Evolutionary conservation across 768 basidiomycete genomes (phyloP), one percentile per base, ranked within the genome.

Genomic region (Naganishia randhawae): DNA sequence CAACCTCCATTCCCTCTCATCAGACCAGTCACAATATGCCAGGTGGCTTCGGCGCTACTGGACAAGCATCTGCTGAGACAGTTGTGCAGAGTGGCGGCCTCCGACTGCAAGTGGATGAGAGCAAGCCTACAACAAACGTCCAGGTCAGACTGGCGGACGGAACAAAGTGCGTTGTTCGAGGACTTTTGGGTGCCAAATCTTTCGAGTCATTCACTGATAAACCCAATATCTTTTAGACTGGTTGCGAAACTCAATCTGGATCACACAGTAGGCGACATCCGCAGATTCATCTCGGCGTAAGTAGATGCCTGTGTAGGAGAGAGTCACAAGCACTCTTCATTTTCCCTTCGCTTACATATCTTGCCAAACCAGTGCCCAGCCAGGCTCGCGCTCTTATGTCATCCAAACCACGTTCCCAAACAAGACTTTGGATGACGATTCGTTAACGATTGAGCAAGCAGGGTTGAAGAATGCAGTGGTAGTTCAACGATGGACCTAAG

Each of bases 111-210:
- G 91, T 97, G 10, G 92, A 98, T 76, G 85, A 86, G 78, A 85
- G 81, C 17, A 83, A 84, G 78, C 94, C 95, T 6, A 89, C 87
- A 53, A 96, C 94, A 48, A 91, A 87, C 78, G 83, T 98, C 13
- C 96, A 97, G 82, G 85, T 98, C 67, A 84, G 96, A 65, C 76
- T 98, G 64, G 91, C 90, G 11, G 93, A 95, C 80, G 95, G 95
- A 10, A 90, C 91, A 19, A 85, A 91, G 90, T 89, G 65, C 54
- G 65, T 65, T 17, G 9, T 10, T 52, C 14, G 14, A n/a, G n/a
- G 50, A 11, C 22, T 10, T 29, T 41, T 33, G 10, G 37, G 35
- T 39, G 3, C 17, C 54, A 11, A 41, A 10, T 10, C 19, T 32
- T n/a, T 39, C 1, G 13, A n/a, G n/a, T n/a, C n/a, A n/a, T n/a